Evolutionary conservation across 1,284 basidiomycete species (phyloP), one percentile per base, ranked within the genome.

Genomic region (Heterobasidion annosum): DNA sequence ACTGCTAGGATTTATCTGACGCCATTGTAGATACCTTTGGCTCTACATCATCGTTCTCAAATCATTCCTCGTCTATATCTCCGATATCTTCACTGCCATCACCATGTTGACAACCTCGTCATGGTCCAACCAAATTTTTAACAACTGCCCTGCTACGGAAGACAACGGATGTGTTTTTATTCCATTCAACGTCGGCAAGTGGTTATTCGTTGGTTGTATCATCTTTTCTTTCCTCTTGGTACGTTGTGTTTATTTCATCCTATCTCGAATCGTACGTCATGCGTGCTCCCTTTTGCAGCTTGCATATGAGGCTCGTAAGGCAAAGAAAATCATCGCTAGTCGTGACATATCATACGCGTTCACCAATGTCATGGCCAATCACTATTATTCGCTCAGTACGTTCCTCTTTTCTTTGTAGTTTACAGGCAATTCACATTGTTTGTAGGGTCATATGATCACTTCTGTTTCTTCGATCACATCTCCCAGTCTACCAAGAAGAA

Each of bases 121-220:
- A 52, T 98, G 96, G 93, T 88, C 88, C 52, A 94, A 91, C 63
- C 82, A 91, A 68, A 93, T 96, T 65, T 90, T 93, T 72, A 76
- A 85, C 59, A 79, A 85, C 62, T 93, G 91, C 64, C 52, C 45
- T 15, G 19, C 34, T n/a, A 73, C 66, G 12, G 70, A 64, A 56
- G 61, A 67, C 52, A 73, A 79, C 15, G 86, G 90, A 52, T 93
- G 91, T 61, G 83, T 98, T 59, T 82, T 85, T 62, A 93, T 99
- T 58, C 86, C 91, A 7, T 98, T 98, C 73, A 75, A 76, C 56
- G 83, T 91, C 52, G 93, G 92, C 57, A 92, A 94, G 70, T 98
- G 94, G 94, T 77, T 99, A 57, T 98, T 99, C 73, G 88, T 95
- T 32, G 93, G 93, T 44, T 99, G 96, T 70, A 98, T 99, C 78